Evolutionary conservation across 2,329 filamentous ascomycete species (phyloP).

Genomic region (Immersiporthe knoxdaviesiana): DNA sequence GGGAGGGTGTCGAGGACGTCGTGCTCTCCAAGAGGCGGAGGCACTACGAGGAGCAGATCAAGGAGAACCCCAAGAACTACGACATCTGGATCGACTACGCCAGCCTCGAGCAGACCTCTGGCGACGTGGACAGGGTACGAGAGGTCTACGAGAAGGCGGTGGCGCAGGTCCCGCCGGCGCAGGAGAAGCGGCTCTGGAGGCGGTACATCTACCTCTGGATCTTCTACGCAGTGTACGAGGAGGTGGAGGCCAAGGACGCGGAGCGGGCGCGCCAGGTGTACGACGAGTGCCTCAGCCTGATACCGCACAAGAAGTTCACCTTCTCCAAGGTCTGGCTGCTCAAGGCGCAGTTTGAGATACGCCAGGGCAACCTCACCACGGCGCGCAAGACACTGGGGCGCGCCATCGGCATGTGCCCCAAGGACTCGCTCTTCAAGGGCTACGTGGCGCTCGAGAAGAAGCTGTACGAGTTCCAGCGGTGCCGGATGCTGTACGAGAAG

Average conservation of each 20-base stretch:
- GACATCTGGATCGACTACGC: slow-evolving; percentile 97
- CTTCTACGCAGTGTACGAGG: slow-evolving; percentile 96
- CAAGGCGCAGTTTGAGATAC: slow-evolving; percentile 90
- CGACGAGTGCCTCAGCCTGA: slow-evolving; percentile 79
- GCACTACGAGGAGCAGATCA: slow-evolving; percentile 91
- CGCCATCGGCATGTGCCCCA: slow-evolving; percentile 92
- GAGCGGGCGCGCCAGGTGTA: slow-evolving; percentile 88
- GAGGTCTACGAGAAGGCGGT: slow-evolving; percentile 96
- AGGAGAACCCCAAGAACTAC: slow-evolving; percentile 94
- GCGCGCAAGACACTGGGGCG: slow-evolving; percentile 89
- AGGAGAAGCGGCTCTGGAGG: slow-evolving; percentile 96
- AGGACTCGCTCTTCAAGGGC: slow-evolving; percentile 91
- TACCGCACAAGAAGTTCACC: slow-evolving; percentile 96
- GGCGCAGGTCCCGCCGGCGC: slow-evolving; percentile 89
- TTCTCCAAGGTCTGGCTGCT: slow-evolving; percentile 96
- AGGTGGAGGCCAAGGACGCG: slow-evolving; percentile 78
- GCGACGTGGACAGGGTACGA: slow-evolving; percentile 79
- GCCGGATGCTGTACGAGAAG: slow-evolving; percentile 90
- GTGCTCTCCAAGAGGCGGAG: slow-evolving; percentile 92
- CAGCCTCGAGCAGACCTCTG: slow-evolving; percentile 82
- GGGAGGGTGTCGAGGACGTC: slow-evolving; percentile 91
- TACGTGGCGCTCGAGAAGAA: slow-evolving; percentile 94
- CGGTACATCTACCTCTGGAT: slow-evolving; percentile 98
- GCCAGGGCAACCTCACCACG: slow-evolving; percentile 77
- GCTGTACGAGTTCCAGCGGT: slow-evolving; percentile 91